Conservation (phyloP, 208 protist genomes). For the Acanthamoeba sp. region DNA sequence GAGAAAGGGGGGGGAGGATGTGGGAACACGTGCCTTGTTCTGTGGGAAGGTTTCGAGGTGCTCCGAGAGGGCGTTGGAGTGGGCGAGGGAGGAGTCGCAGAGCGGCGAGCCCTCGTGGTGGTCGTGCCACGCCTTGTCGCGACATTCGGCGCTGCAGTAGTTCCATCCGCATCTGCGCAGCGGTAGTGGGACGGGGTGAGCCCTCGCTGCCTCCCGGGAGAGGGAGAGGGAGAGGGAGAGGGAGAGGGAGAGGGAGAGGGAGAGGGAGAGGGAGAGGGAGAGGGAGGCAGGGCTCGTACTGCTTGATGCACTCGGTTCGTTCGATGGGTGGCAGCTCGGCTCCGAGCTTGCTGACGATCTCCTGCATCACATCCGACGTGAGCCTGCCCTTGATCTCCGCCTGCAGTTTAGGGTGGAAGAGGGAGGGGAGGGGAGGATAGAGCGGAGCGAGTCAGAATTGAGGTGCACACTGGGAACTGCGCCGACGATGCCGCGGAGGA, state of each 20-base stretch:
- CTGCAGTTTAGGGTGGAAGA: neutral
- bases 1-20: neutral
- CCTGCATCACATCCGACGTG: neutral
- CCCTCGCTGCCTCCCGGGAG: no score
- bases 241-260: no score
- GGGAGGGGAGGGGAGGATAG: neutral
- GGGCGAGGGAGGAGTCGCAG: neutral
- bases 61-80: slow-evolving; percentile 30
- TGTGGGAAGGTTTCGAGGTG: neutral
- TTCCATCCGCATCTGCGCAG: neutral
- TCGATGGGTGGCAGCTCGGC: slow-evolving; percentile 5
- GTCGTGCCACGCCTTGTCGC: slow-evolving; percentile 43
- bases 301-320: neutral
- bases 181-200: neutral
- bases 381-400: neutral
- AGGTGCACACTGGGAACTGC: neutral
- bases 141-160: slow-evolving; percentile 49
- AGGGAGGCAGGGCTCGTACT: neutral
- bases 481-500: neutral
- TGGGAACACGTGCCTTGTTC: neutral
- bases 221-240: no score
- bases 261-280: neutral
- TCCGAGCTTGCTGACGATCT: slow-evolving; percentile 22
- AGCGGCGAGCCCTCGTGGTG: slow-evolving; percentile 66
- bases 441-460: neutral